These are phyloP conservation scores for Beauveria caledonica DNA, from an alignment of 2,329 filamentous ascomycete species.

Conservation along the genomic window DNA sequence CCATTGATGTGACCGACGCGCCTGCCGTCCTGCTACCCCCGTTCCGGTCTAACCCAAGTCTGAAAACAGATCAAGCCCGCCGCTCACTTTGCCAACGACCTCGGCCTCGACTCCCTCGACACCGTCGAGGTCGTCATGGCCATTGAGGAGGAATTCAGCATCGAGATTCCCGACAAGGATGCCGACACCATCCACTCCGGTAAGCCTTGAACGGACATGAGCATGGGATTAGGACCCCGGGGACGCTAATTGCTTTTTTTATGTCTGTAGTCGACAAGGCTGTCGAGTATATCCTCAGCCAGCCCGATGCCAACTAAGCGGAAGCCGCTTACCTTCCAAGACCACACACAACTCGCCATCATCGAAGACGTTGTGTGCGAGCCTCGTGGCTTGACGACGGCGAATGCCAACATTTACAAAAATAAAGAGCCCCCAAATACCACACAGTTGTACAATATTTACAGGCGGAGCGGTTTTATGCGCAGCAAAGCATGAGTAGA, in stretches of 20 bases:
- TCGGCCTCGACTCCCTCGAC: conserved; percentile 93
- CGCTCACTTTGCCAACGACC: conserved; percentile 94
- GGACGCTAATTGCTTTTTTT: conserved; percentile 9
- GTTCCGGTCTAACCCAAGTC: conserved; percentile 13
- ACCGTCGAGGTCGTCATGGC: conserved; percentile 99
- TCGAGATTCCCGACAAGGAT: conserved; percentile 97
- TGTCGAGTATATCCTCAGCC: conserved; percentile 85
- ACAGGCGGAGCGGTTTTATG: conserved; percentile 68
- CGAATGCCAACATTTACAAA: background rate
- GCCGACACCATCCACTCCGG: conserved; percentile 89
- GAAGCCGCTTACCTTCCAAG: background rate
- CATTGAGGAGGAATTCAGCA: conserved; percentile 89
- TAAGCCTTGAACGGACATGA: conserved; percentile 37
- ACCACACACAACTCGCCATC: background rate
- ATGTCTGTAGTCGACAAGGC: conserved; percentile 70
- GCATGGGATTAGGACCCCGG: too few species aligned
- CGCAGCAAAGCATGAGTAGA: conserved; percentile 65
- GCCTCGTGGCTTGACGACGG: background rate
- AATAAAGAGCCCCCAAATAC: background rate
- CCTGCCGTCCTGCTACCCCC: too few species aligned
- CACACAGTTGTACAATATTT: conserved; percentile 36
- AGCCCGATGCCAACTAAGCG: conserved; percentile 74
- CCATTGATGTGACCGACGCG: background rate
- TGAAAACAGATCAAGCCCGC: conserved; percentile 62
- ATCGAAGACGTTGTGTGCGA: background rate